Base-by-base conservation (phyloP, 1,284 basidiomycete species). In the Ustilago crameri region DNA sequence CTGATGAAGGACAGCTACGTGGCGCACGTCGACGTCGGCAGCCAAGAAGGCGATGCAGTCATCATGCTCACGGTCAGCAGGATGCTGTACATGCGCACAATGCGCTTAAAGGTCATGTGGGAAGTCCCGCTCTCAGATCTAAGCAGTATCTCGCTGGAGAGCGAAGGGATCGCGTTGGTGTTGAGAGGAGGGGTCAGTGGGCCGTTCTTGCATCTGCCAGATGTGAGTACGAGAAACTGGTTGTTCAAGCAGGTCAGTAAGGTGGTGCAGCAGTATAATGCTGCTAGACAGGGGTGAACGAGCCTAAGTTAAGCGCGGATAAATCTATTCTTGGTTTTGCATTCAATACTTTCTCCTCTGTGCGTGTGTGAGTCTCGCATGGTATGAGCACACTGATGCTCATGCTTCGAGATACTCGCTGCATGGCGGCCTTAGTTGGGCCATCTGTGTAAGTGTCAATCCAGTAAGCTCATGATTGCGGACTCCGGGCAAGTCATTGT, bases 91-190 rank as follows among this genome's bases (percentile, higher is more conserved):
- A 92, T 98, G 81, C 91, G 91, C 86, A 91, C 93, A 18, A 90
- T 90, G 81, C 91, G 88, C 80, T 87, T 98, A 50, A 89, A 89
- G 42, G 88, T 95, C 7, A 90, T 92, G 42, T 98, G 95, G 95
- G 94, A 98, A 75, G 87, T 98, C 18, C 89, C 93, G 0, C 90
- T 98, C 77, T 89, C 89, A 18, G 90, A 93, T 74, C 88, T 98
- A 3, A 90, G 91, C 81, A 92, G 91, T 27, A 90, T 98, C 45
- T 92, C 90, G 53, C 52, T 82, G 42, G 81, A 82, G 30, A 62
- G 49, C 37, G 65, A 78, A 40, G 81, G 81, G 0, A 82, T 82
- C 23, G 78, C 81, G 3, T 91, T 98, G 81, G 89, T 90, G 10
- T 88, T 87, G 37, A 77, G 86, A 32, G 87, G 85, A 20, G 85